phyloP scores from a whole-genome alignment of 2,329 filamentous ascomycete species.

The Scleromitrula shiraiana region DNA sequence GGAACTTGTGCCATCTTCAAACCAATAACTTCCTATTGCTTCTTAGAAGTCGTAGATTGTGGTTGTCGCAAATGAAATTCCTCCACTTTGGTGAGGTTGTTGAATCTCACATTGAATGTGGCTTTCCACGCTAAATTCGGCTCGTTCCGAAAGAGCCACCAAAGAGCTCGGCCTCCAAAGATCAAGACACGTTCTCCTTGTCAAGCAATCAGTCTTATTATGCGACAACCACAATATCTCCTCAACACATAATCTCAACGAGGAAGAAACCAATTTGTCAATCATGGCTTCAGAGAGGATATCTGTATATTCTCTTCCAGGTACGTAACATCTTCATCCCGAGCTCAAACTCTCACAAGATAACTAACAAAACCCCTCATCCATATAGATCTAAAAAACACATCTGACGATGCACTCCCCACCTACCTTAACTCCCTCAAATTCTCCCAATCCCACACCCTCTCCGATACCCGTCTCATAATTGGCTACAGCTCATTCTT shows the following conservation, averaged over 20 bases:
- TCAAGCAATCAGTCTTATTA: neutral
- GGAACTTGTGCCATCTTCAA: slow-evolving; percentile 70
- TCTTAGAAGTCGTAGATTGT: neutral
- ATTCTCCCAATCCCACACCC: slow-evolving; percentile 73
- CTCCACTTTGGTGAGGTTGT: neutral
- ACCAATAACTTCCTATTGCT: slow-evolving; percentile 4
- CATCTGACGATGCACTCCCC: slow-evolving; percentile 86
- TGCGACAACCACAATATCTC: slow-evolving; percentile 6
- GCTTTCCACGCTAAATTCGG: slow-evolving; percentile 21
- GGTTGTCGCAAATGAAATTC: slow-evolving; percentile 2
- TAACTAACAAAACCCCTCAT: neutral
- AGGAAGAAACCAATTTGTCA: neutral
- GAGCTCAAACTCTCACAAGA: slow-evolving; percentile 8
- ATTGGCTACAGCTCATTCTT: slow-evolving; percentile 77
- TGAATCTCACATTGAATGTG: slow-evolving; percentile 21
- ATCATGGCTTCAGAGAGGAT: slow-evolving; percentile 10
- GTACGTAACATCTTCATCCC: slow-evolving; percentile 12
- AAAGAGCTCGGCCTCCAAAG: no score
- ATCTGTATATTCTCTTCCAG: slow-evolving; percentile 11
- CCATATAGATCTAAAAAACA: slow-evolving; percentile 81
- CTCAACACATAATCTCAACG: neutral
- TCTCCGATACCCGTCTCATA: slow-evolving; percentile 73
- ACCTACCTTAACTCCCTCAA: slow-evolving; percentile 86
- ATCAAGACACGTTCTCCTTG: slow-evolving; percentile 29
- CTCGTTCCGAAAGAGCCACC: slow-evolving; percentile 9